Evolutionary conservation across 352 stramenopile genomes (phyloP).

Genomic region (Plasmopara viticola): DNA sequence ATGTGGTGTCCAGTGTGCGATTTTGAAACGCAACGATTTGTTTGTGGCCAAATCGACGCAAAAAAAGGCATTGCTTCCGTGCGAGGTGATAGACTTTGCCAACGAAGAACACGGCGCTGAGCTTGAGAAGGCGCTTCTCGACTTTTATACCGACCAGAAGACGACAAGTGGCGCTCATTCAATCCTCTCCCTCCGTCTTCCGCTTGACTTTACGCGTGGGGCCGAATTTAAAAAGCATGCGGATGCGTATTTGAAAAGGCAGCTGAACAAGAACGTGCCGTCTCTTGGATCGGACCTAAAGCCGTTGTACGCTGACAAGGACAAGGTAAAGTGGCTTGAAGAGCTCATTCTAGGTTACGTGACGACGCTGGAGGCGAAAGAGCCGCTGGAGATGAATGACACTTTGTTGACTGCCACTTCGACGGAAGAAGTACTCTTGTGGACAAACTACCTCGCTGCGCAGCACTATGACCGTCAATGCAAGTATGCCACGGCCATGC

Average conservation of each 20-base stretch:
- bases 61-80: conserved; percentile 37
- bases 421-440: conserved; percentile 59
- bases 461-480: conserved; percentile 90
- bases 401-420: conserved; percentile 27
- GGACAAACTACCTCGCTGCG: conserved; percentile 89
- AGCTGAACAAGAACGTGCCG: conserved; percentile 89
- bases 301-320: conserved; percentile 72
- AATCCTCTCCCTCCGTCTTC: conserved; percentile 84
- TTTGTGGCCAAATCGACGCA: conserved; percentile 28
- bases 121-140: conserved; percentile 39
- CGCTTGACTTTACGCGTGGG: conserved; percentile 82
- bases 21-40: conserved; percentile 53
- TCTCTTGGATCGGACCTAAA: conserved; percentile 92
- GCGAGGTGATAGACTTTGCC: conserved; percentile 43
- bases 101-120: conserved; percentile 38
- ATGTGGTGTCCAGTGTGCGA: conserved; percentile 74
- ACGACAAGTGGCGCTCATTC: conserved; percentile 55
- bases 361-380: conserved; percentile 56
- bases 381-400: conserved; percentile 35
- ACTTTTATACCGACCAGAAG: conserved; percentile 49
- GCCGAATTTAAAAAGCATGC: conserved; percentile 65
- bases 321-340: conserved; percentile 57
- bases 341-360: conserved; percentile 80
- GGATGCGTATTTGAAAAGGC: conserved; percentile 52
- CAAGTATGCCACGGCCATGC: conserved; percentile 82